These are phyloP conservation scores for Saccharomyces hybrid DNA, from an alignment of 1,139 yeast species.

Conservation along the genomic window DNA sequence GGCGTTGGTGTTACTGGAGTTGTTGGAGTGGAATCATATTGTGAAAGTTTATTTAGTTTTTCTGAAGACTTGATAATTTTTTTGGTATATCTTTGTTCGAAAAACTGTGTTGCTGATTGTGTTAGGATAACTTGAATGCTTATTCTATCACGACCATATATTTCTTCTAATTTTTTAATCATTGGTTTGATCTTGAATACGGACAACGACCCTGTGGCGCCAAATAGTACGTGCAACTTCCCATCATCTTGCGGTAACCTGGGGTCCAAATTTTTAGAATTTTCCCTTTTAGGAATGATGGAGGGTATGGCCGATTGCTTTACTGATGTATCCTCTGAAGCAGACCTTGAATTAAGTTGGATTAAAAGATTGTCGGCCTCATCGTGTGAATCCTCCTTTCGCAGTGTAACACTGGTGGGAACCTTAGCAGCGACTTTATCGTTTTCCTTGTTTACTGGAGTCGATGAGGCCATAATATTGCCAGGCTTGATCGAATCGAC, in stretches of 20 bases:
- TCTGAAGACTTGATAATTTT: slow-evolving; percentile 8
- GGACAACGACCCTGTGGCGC: slow-evolving; percentile 84
- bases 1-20: too few species aligned
- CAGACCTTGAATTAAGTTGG: neutral
- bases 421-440: neutral
- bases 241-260: slow-evolving; percentile 85
- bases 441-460: neutral
- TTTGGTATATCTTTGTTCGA: slow-evolving; percentile 37
- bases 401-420: slow-evolving; percentile 13
- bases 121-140: slow-evolving; percentile 77
- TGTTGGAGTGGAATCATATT: slow-evolving; percentile 1
- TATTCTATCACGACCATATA: slow-evolving; percentile 60
- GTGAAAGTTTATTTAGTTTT: neutral
- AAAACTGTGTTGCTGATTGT: slow-evolving; percentile 71
- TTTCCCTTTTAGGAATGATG: slow-evolving; percentile 35
- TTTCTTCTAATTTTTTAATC: slow-evolving; percentile 66
- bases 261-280: slow-evolving; percentile 56
- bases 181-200: slow-evolving; percentile 67
- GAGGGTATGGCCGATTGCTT: slow-evolving; percentile 2
- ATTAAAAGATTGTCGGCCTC: neutral
- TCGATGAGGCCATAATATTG: neutral
- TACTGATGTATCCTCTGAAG: neutral
- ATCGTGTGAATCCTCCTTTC: neutral
- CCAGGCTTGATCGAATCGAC: neutral
- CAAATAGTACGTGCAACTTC: slow-evolving; percentile 72